These are phyloP conservation scores for Brassica incana DNA, from an alignment of 345 rosid genomes.

Conservation along the genomic window DNA sequence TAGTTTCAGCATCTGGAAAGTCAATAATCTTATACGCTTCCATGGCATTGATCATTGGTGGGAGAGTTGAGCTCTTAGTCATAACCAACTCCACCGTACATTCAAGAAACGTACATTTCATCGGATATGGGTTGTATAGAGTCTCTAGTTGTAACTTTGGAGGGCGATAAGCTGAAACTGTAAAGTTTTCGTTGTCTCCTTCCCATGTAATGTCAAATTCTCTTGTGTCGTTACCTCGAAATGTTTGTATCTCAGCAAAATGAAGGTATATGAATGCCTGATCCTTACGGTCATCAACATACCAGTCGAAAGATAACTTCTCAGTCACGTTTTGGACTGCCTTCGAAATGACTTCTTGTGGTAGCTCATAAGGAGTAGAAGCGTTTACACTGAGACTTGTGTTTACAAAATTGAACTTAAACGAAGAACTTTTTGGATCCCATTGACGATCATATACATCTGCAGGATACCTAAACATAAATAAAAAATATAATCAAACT, in stretches of 20 bases:
- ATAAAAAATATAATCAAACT: no score
- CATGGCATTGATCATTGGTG: constrained; percentile 27
- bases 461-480: constrained; percentile 35
- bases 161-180: constrained; percentile 13
- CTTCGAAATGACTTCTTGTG: constrained; percentile 21
- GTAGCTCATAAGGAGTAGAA: constrained; percentile 13
- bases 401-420: constrained; percentile 23
- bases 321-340: constrained; percentile 24
- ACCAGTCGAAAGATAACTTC: constrained; percentile 18
- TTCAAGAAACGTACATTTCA: constrained; percentile 1
- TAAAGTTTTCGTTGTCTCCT: background rate
- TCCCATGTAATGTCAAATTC: constrained; percentile 30
- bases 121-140: constrained; percentile 2
- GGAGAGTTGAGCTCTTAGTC: constrained; percentile 25
- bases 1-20: constrained; percentile 25
- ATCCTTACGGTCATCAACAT: background rate
- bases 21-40: constrained; percentile 19
- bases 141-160: constrained; percentile 16
- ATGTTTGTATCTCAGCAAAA: constrained; percentile 35
- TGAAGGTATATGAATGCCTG: constrained; percentile 36
- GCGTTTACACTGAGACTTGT: constrained; percentile 19
- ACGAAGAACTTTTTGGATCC: constrained; percentile 12
- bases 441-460: constrained; percentile 48
- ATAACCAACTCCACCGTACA: constrained; percentile 8
- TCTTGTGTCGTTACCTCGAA: constrained; percentile 11